These are phyloP conservation scores for Lactifluus subvellereus DNA, from an alignment of 768 basidiomycete genomes.

Conservation along the genomic window DNA sequence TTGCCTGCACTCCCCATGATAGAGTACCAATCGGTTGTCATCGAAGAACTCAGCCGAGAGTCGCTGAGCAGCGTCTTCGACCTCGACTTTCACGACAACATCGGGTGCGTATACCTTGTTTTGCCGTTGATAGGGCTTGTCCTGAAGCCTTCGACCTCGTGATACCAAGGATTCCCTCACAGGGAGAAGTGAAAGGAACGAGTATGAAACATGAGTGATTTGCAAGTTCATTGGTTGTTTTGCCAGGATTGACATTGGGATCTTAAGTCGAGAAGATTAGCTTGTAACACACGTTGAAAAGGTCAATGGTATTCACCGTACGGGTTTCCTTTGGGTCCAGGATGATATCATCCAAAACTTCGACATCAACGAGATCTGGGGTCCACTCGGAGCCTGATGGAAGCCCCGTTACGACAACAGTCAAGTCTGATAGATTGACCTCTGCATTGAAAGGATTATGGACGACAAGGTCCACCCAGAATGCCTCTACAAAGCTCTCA, in stretches of 20 bases:
- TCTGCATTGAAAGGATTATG: conserved; percentile 71
- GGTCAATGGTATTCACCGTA: conserved; percentile 40
- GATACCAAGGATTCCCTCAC: conserved; percentile 57
- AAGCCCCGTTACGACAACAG: conserved; percentile 46
- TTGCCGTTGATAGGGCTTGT: conserved; percentile 65
- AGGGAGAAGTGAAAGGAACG: conserved; percentile 71
- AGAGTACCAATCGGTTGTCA: conserved; percentile 45
- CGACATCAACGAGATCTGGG: conserved; percentile 46
- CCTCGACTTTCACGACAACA: conserved; percentile 48
- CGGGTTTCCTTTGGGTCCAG: conserved; percentile 61
- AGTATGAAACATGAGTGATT: conserved; percentile 54
- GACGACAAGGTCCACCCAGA: conserved; percentile 70
- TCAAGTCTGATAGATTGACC: conserved; percentile 59
- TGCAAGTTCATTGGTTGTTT: conserved; percentile 46
- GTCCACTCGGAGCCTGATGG: conserved; percentile 32
- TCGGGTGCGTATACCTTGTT: conserved; percentile 69
- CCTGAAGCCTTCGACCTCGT: conserved; percentile 72
- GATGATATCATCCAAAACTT: conserved; percentile 54
- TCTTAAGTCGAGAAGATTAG: conserved; percentile 32
- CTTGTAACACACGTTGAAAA: background rate
- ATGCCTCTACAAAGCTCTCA: conserved; percentile 46
- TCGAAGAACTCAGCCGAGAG: conserved; percentile 54
- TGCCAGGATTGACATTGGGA: conserved; percentile 59
- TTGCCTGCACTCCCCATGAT: conserved; percentile 62
- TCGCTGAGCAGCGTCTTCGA: conserved; percentile 61